Evolutionary conservation across 169 alveolate species (phyloP).

Genomic region (Eimeria falciformis): DNA sequence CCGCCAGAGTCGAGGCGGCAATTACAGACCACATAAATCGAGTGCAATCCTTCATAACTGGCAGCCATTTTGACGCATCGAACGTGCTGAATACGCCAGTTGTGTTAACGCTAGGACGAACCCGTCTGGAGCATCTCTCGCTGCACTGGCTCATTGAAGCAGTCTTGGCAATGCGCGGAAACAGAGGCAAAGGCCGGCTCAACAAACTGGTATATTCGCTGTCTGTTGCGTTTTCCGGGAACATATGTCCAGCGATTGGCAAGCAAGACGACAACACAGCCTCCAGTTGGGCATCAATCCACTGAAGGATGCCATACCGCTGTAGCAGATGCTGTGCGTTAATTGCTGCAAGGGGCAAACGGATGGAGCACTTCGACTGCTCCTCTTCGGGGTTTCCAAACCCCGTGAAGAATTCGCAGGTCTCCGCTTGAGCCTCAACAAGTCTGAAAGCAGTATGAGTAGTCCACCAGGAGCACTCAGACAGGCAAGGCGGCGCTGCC

Average conservation of each 20-base stretch:
- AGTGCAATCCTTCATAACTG: conserved; percentile 63
- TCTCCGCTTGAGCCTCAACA: not conserved
- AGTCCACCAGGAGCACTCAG: conserved; percentile 52
- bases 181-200: conserved; percentile 10
- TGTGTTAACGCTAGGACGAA: too few relatives aligned
- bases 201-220: not conserved
- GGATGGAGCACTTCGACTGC: not conserved
- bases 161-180: not conserved
- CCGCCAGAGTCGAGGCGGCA: conserved; percentile 50
- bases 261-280: conserved; percentile 16
- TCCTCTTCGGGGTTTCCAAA: not conserved
- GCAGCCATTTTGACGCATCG: conserved; percentile 12
- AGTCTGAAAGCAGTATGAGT: conserved; percentile 51
- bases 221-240: not conserved
- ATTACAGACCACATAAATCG: conserved; percentile 49
- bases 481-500: conserved; percentile 54
- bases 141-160: not conserved
- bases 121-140: not conserved
- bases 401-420: not conserved
- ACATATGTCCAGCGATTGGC: not conserved
- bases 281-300: conserved; percentile 60
- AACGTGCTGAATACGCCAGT: too few relatives aligned
- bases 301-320: conserved; percentile 49
- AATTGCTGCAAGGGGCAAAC: conserved; percentile 51
- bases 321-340: conserved; percentile 67